Evolutionary conservation across 202 grass and related monocot genomes (phyloP).

Genomic region (Panicum hallii): DNA sequence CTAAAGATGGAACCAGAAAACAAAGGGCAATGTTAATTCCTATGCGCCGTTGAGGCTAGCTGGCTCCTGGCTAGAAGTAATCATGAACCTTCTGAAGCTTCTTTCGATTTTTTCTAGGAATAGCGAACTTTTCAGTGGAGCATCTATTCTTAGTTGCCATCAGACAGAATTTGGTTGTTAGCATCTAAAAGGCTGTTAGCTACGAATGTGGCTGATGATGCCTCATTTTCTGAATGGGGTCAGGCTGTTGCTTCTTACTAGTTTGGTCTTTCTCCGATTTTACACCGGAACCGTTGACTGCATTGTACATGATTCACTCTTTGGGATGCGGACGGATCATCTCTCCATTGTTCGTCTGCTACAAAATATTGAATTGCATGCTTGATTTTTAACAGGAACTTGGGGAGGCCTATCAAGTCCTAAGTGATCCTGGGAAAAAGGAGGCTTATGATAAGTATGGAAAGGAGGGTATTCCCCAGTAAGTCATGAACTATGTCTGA

Average conservation of each 20-base stretch:
- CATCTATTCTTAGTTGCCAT: neutral
- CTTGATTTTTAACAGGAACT: slow-evolving; percentile 64
- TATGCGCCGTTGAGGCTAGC: neutral
- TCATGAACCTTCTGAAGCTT: neutral
- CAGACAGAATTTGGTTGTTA: neutral
- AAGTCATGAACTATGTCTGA: slow-evolving; percentile 36
- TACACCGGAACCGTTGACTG: neutral
- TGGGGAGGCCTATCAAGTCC: slow-evolving; percentile 93
- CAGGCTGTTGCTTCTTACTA: neutral
- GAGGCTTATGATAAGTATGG: slow-evolving; percentile 91
- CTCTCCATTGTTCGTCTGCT: neutral
- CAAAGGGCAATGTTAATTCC: neutral
- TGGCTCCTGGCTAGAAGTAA: neutral
- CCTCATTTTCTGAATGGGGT: neutral
- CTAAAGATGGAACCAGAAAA: neutral
- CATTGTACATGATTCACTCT: neutral
- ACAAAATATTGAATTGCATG: neutral
- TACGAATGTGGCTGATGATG: neutral
- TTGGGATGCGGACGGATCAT: neutral
- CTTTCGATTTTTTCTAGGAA: neutral
- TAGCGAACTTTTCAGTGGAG: slow-evolving; percentile 2
- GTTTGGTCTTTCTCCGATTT: neutral
- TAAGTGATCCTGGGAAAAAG: slow-evolving; percentile 82
- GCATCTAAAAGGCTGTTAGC: neutral
- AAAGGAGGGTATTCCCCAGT: slow-evolving; percentile 84